A percentile compares a stretch with the other conserved stretches of the same genome.
Conservation (phyloP, 1,284 basidiomycete genomes). For the Mycosarcoma mackinlayi region DNA sequence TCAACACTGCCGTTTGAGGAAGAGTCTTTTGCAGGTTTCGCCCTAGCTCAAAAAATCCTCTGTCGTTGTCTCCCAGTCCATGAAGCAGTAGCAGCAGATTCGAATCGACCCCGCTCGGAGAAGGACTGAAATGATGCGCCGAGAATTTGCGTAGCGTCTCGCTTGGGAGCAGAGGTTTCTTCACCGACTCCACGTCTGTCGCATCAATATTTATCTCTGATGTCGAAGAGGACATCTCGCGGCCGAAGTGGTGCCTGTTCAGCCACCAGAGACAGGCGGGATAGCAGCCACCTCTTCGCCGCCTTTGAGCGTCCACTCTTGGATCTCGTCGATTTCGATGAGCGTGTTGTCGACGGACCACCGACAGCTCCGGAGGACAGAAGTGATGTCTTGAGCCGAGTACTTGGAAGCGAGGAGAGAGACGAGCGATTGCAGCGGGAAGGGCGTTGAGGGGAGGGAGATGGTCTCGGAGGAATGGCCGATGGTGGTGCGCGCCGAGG, state of each 20-base stretch:
- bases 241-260: no score
- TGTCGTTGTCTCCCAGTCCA: slow-evolving; percentile 85
- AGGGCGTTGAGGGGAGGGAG: slow-evolving; percentile 46
- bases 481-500: slow-evolving; percentile 36
- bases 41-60: slow-evolving; percentile 80
- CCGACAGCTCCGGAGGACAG: slow-evolving; percentile 22
- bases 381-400: background rate
- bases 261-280: slow-evolving; percentile 79
- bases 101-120: slow-evolving; percentile 83
- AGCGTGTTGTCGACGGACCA: slow-evolving; percentile 78
- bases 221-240: slow-evolving; percentile 4
- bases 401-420: slow-evolving; percentile 70
- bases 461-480: slow-evolving; percentile 26
- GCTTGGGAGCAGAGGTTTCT: slow-evolving; percentile 14
- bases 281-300: slow-evolving; percentile 84
- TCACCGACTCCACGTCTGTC: background rate
- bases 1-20: slow-evolving; percentile 85
- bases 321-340: slow-evolving; percentile 77
- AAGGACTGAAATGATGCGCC: slow-evolving; percentile 72
- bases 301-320: slow-evolving; percentile 71
- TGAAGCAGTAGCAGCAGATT: slow-evolving; percentile 87
- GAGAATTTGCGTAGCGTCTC: slow-evolving; percentile 13
- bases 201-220: slow-evolving; percentile 4
- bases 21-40: slow-evolving; percentile 75
- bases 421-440: slow-evolving; percentile 74